These are phyloP conservation scores for Elsinoe batatas DNA, from an alignment of 2,329 filamentous ascomycete genomes.

Conservation along the genomic window DNA sequence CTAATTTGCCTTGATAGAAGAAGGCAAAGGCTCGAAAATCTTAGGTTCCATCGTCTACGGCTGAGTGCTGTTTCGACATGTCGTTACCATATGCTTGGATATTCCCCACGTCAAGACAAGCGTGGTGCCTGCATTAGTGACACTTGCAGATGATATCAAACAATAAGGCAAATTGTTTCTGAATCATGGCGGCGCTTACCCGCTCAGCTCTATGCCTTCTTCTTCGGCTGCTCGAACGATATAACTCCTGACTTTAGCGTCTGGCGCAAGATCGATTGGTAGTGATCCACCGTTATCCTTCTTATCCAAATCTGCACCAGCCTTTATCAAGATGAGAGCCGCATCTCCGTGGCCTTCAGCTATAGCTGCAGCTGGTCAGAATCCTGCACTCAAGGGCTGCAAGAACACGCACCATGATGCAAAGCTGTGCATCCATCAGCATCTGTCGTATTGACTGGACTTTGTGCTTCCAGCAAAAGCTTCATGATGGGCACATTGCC, in stretches of 20 bases:
- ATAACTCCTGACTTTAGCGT: slow-evolving; percentile 68
- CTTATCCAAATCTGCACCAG: slow-evolving; percentile 73
- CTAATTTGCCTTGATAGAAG: no score
- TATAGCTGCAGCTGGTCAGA: slow-evolving; percentile 39
- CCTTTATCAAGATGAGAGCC: slow-evolving; percentile 70
- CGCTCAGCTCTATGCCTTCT: slow-evolving; percentile 62
- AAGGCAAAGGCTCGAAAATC: no score
- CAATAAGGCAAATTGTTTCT: not conserved
- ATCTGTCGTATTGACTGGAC: slow-evolving; percentile 77
- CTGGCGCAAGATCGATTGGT: slow-evolving; percentile 75
- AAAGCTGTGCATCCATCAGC: slow-evolving; percentile 74
- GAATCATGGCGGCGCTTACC: not conserved
- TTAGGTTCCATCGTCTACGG: no score
- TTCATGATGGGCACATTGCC: slow-evolving; percentile 82
- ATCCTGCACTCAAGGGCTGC: no score
- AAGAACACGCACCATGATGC: slow-evolving; percentile 52
- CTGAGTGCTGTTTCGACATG: no score
- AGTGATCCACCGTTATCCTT: slow-evolving; percentile 60
- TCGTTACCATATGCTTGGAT: no score
- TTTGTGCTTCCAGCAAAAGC: slow-evolving; percentile 64
- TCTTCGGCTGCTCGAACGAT: slow-evolving; percentile 69
- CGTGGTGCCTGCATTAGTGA: not conserved
- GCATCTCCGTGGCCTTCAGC: slow-evolving; percentile 70
- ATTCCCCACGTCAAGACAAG: no score
- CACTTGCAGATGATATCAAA: not conserved